Evolutionary conservation across 2,329 filamentous ascomycete species (phyloP), one percentile per base, ranked within the genome.

Genomic region (Colletotrichum gloeosporioides): DNA sequence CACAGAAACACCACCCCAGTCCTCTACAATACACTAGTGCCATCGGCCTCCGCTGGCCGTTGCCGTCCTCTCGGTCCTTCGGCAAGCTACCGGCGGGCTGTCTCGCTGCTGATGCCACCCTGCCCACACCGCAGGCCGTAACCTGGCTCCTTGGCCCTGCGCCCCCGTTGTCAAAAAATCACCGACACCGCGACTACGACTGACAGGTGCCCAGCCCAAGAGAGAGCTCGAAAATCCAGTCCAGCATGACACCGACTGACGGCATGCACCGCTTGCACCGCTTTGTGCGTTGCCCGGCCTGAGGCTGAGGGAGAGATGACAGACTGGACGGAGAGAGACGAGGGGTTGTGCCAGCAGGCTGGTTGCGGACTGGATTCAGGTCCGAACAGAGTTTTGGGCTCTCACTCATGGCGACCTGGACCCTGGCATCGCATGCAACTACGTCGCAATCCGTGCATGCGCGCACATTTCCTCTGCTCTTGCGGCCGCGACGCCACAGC

Each of bases 401-500:
- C 63, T 63, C 55, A 69, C 55, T 70, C 68, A 70, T 55, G 32
- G 55, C 32, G 57, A 29, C 53, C 34, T 61, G 15, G 68, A 70
- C 57, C 68, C 68, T 27, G 27, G 68, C 68, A 39, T 39, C n/a
- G 31, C 61, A 64, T 64, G 61, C 61, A 64, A 25, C n/a, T 25
- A n/a, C n/a, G 61, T 29, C 22, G 66, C n/a, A n/a, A n/a, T 55
- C 18, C 36, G 22, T 34, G 29, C 57, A 62, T 62, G 25, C 49
- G 49, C 65, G n/a, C 49, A 59, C 44, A 32, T 16, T 18, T 68
- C 15, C 59, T 34, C n/a, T 8, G 10, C 55, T 36, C 22, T 34
- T 63, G 68, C 68, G 68, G 36, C 68, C 68, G 68, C 68, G 57
- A 27, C 53, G 68, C 68, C 68, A 70, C 34, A 70, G 68, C 68